These are phyloP conservation scores for Neofusicoccum cordaticola DNA, from an alignment of 2,329 filamentous ascomycete species.

Conservation along the genomic window DNA sequence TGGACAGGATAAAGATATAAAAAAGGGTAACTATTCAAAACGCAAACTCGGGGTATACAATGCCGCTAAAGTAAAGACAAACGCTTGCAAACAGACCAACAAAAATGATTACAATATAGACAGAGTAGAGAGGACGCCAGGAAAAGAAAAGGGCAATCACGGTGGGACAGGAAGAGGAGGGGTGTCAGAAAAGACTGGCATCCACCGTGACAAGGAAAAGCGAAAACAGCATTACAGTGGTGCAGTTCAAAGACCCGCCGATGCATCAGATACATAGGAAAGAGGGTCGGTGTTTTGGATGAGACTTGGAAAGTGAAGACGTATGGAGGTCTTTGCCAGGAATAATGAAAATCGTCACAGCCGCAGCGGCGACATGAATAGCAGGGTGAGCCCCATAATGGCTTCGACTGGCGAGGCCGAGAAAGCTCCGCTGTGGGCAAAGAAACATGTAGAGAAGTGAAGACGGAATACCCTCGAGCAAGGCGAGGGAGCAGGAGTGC, in stretches of 20 bases:
- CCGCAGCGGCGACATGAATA: background rate
- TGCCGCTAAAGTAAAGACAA: slow-evolving; percentile 12
- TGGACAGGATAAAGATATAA: background rate
- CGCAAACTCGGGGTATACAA: slow-evolving; percentile 17
- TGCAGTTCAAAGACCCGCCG: background rate
- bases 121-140: slow-evolving; percentile 4
- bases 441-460: background rate
- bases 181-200: background rate
- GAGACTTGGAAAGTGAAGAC: background rate
- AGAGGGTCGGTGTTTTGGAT: background rate
- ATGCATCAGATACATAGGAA: background rate
- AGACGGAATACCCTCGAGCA: background rate
- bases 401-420: background rate
- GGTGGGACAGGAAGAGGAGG: too few relatives aligned
- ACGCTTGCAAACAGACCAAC: background rate
- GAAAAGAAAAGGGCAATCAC: background rate
- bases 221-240: background rate
- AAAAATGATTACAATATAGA: background rate
- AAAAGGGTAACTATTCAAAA: background rate
- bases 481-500: background rate
- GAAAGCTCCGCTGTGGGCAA: background rate
- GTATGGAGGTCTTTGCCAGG: background rate
- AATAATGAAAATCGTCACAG: background rate
- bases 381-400: background rate
- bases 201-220: background rate